Percentiles rank a stretch among this genome's conserved stretches.
These are phyloP conservation scores for Phytopythium delawarense DNA, from an alignment of 352 stramenopile species.

Conservation along the genomic window DNA sequence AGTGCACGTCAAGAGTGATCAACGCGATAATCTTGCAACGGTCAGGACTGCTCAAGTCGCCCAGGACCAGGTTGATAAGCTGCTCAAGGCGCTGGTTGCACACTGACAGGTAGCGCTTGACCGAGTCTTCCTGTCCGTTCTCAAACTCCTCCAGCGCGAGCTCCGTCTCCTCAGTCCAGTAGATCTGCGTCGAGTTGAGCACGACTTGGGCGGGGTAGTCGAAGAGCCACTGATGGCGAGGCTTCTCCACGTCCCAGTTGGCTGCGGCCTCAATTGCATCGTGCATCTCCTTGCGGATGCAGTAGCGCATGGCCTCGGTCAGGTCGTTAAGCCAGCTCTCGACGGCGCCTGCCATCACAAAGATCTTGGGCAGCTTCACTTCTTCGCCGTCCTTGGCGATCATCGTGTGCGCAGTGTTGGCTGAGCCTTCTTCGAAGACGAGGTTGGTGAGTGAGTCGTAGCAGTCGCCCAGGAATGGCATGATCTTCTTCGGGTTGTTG, in stretches of 20 bases:
- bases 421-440: slow-evolving; percentile 73
- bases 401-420: slow-evolving; percentile 83
- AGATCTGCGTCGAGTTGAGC: slow-evolving; percentile 87
- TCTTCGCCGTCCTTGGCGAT: slow-evolving; percentile 76
- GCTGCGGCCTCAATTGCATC: slow-evolving; percentile 82
- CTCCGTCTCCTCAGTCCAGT: slow-evolving; percentile 97
- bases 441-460: slow-evolving; percentile 94
- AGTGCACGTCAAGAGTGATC: slow-evolving; percentile 96
- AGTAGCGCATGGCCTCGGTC: slow-evolving; percentile 82
- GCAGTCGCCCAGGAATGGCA: slow-evolving; percentile 96
- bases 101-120: slow-evolving; percentile 76
- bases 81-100: slow-evolving; percentile 88
- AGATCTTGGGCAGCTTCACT: slow-evolving; percentile 62
- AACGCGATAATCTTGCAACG: slow-evolving; percentile 94
- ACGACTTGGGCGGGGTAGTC: slow-evolving; percentile 93
- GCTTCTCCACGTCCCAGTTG: slow-evolving; percentile 95
- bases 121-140: slow-evolving; percentile 84
- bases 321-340: slow-evolving; percentile 87
- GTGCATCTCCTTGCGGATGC: slow-evolving; percentile 84
- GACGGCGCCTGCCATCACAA: slow-evolving; percentile 82
- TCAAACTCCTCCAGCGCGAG: slow-evolving; percentile 86
- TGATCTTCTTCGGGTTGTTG: slow-evolving; percentile 97
- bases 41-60: slow-evolving; percentile 85
- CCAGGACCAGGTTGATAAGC: slow-evolving; percentile 90
- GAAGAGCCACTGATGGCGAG: slow-evolving; percentile 97